Conservation (phyloP, 495 filamentous ascomycete genomes). For the Neurospora sp. region DNA sequence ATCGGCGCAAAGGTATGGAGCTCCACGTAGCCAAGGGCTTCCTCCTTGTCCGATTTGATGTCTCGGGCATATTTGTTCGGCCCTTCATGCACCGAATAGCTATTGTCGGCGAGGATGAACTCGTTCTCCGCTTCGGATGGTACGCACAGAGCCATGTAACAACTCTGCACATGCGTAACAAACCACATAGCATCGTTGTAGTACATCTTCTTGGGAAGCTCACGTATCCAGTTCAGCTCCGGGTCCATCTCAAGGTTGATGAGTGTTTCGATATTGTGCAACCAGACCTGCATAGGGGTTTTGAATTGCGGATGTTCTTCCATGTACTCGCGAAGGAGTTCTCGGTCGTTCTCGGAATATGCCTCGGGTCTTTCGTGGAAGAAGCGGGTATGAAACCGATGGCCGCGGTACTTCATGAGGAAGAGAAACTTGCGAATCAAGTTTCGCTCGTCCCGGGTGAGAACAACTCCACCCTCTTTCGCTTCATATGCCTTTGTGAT, state of each 20-base stretch:
- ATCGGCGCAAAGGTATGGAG: constrained; percentile 38
- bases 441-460: constrained; percentile 32
- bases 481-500: constrained; percentile 23
- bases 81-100: constrained; percentile 39
- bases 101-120: constrained; percentile 41
- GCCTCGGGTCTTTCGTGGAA: constrained; percentile 22
- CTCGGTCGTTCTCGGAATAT: constrained; percentile 32
- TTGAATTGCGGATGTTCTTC: constrained; percentile 25
- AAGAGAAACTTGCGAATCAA: constrained; percentile 44
- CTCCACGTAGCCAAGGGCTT: constrained; percentile 15
- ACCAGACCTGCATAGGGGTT: constrained; percentile 43
- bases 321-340: constrained; percentile 34
- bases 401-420: constrained; percentile 40
- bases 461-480: constrained; percentile 16
- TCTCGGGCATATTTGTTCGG: constrained; percentile 17
- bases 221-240: constrained; percentile 22
- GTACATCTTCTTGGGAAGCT: constrained; percentile 29
- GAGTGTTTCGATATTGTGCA: constrained; percentile 37
- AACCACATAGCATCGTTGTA: constrained; percentile 35
- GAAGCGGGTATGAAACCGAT: constrained; percentile 24
- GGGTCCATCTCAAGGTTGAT: constrained; percentile 37
- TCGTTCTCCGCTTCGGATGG: constrained; percentile 29
- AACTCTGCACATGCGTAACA: constrained; percentile 22
- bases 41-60: not conserved
- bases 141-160: constrained; percentile 39